Evolutionary conservation across 2,329 filamentous ascomycete species (phyloP).

Genomic region (Decorospora gaudefroyi): DNA sequence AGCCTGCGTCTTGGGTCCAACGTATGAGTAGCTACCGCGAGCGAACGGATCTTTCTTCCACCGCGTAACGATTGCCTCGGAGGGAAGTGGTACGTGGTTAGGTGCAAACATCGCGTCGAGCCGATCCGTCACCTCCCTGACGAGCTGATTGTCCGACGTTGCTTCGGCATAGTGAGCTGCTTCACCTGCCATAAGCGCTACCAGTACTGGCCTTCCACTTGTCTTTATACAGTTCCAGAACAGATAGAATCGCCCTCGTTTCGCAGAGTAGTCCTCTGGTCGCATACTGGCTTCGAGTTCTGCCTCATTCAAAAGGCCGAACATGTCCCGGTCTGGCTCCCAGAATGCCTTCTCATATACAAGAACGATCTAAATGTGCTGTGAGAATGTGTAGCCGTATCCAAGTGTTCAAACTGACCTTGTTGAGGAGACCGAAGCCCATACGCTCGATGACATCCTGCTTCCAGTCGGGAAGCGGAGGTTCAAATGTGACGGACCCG

Average conservation of each 20-base stretch:
- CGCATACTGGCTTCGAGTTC: slow-evolving; percentile 69
- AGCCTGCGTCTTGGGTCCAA: slow-evolving; percentile 77
- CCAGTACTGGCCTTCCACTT: slow-evolving; percentile 79
- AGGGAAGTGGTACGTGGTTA: slow-evolving; percentile 70
- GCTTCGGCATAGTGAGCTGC: slow-evolving; percentile 87
- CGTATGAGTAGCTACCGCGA: slow-evolving; percentile 93
- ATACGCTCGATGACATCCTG: slow-evolving; percentile 76
- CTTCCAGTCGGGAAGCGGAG: slow-evolving; percentile 87
- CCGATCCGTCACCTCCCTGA: slow-evolving; percentile 78
- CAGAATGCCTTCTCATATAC: slow-evolving; percentile 91
- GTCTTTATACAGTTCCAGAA: slow-evolving; percentile 97
- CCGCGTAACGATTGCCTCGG: slow-evolving; percentile 86
- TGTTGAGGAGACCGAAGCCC: slow-evolving; percentile 93
- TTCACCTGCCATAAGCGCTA: slow-evolving; percentile 94
- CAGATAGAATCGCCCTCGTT: slow-evolving; percentile 90
- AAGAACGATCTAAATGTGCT: slow-evolving; percentile 65
- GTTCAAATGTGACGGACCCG: slow-evolving; percentile 81
- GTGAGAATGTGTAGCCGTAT: slow-evolving; percentile 11
- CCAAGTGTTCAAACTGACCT: slow-evolving; percentile 54
- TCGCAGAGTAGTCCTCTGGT: slow-evolving; percentile 76
- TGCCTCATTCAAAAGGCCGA: slow-evolving; percentile 83
- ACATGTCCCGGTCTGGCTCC: slow-evolving; percentile 88
- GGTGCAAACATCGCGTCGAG: slow-evolving; percentile 73
- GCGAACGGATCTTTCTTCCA: slow-evolving; percentile 92
- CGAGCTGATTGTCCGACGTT: slow-evolving; percentile 72